Evolutionary conservation across 2,329 filamentous ascomycete genomes (phyloP).

Genomic region (Ceratocystis harringtonii): DNA sequence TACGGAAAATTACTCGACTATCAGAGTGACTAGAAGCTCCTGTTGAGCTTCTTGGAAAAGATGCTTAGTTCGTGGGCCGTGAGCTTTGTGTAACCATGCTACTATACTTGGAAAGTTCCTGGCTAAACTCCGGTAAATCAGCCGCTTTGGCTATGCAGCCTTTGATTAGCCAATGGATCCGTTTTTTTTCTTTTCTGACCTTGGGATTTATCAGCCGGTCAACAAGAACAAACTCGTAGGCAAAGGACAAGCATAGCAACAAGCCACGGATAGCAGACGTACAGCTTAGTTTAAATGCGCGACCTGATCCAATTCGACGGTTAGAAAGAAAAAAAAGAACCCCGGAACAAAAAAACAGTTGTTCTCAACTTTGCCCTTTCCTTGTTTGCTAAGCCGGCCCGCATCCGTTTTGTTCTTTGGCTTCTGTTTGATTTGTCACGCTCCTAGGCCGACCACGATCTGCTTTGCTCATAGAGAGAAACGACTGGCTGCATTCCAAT

Average conservation of each 20-base stretch:
- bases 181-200: slow-evolving; percentile 3
- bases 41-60: background rate
- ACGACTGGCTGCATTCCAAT: too few relatives aligned
- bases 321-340: too few relatives aligned
- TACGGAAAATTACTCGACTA: too few relatives aligned
- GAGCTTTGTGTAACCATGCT: background rate
- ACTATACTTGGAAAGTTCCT: background rate
- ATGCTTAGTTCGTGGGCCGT: background rate
- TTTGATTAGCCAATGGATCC: slow-evolving; percentile 5
- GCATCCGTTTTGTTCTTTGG: background rate
- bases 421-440: background rate
- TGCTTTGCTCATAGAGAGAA: too few relatives aligned
- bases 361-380: too few relatives aligned
- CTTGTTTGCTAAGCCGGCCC: too few relatives aligned
- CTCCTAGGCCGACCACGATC: too few relatives aligned
- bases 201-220: background rate
- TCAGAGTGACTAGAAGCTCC: too few relatives aligned
- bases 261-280: background rate
- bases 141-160: background rate
- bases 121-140: background rate
- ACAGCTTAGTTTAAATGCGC: too few relatives aligned
- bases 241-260: background rate
- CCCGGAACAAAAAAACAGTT: too few relatives aligned
- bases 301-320: too few relatives aligned
- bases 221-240: background rate